These are phyloP conservation scores for Stachybotrys chartarum DNA, from an alignment of 2,329 filamentous ascomycete species.

Conservation along the genomic window DNA sequence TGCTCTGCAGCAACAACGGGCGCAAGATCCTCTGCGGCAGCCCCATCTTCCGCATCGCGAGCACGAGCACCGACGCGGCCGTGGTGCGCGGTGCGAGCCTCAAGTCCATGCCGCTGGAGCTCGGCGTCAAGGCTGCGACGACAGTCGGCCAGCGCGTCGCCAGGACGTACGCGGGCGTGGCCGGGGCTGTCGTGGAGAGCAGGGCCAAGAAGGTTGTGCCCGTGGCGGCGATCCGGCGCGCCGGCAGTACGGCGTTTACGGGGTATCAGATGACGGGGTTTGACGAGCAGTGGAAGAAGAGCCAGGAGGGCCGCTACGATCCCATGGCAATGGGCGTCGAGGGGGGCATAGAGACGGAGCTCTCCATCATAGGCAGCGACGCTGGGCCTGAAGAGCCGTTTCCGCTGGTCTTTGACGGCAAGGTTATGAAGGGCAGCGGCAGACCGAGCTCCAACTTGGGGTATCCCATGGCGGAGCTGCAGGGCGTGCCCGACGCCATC, in stretches of 20 bases:
- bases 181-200: constrained; percentile 30
- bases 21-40: constrained; percentile 57
- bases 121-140: constrained; percentile 51
- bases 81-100: constrained; percentile 59
- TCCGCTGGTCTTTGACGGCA: constrained; percentile 44
- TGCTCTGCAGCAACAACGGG: constrained; percentile 45
- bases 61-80: constrained; percentile 53
- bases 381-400: constrained; percentile 45
- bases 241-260: constrained; percentile 29
- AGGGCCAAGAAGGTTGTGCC: constrained; percentile 29
- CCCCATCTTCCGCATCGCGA: constrained; percentile 63
- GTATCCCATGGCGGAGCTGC: constrained; percentile 48
- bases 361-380: constrained; percentile 37
- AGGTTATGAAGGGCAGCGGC: constrained; percentile 37
- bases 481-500: constrained; percentile 43
- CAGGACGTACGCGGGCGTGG: constrained; percentile 33
- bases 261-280: constrained; percentile 24
- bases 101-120: constrained; percentile 56
- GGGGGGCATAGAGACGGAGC: constrained; percentile 16
- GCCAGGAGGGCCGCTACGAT: constrained; percentile 27
- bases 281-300: constrained; percentile 28
- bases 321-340: constrained; percentile 18
- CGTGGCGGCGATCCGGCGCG: constrained; percentile 24
- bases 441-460: constrained; percentile 30
- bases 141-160: constrained; percentile 38